Evolutionary conservation across 2,329 filamentous ascomycete genomes (phyloP).

Genomic region (Xylaria sp.): DNA sequence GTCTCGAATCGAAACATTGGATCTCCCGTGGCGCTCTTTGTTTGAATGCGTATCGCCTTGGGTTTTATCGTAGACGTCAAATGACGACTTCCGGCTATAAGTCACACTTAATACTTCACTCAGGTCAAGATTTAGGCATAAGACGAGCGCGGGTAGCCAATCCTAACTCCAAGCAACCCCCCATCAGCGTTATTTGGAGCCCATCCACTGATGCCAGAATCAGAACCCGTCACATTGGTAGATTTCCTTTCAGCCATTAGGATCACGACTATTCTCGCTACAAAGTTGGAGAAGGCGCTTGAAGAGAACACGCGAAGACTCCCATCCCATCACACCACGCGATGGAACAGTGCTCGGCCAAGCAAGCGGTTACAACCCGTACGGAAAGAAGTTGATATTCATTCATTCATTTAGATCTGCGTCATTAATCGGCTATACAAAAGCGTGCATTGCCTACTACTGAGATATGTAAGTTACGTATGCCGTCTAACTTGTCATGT

Average conservation of each 20-base stretch:
- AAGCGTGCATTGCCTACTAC: not conserved
- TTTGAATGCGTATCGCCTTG: constrained; percentile 21
- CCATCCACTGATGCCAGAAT: constrained; percentile 15
- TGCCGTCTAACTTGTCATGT: not conserved
- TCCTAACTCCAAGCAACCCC: constrained; percentile 27
- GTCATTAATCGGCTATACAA: constrained; percentile 7
- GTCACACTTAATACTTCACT: not conserved
- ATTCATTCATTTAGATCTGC: not conserved
- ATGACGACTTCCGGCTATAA: constrained; percentile 9
- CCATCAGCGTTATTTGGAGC: constrained; percentile 26
- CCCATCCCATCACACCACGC: constrained; percentile 22
- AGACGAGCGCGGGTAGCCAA: constrained; percentile 22
- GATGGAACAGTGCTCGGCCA: not conserved
- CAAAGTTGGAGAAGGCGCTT: constrained; percentile 22
- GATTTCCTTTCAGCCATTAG: constrained; percentile 23
- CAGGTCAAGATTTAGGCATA: constrained; percentile 11
- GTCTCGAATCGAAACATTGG: constrained; percentile 20
- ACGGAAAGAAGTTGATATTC: too few species aligned
- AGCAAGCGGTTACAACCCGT: constrained; percentile 11
- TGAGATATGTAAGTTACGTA: not conserved
- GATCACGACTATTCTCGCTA: constrained; percentile 9
- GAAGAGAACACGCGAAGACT: constrained; percentile 10
- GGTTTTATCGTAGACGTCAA: constrained; percentile 18
- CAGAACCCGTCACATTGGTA: constrained; percentile 20
- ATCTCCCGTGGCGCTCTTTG: constrained; percentile 35